Evolutionary conservation across 129 eudicot genomes (phyloP), one percentile per base, ranked within the genome.

Genomic region (Helichrysum umbraculigerum): DNA sequence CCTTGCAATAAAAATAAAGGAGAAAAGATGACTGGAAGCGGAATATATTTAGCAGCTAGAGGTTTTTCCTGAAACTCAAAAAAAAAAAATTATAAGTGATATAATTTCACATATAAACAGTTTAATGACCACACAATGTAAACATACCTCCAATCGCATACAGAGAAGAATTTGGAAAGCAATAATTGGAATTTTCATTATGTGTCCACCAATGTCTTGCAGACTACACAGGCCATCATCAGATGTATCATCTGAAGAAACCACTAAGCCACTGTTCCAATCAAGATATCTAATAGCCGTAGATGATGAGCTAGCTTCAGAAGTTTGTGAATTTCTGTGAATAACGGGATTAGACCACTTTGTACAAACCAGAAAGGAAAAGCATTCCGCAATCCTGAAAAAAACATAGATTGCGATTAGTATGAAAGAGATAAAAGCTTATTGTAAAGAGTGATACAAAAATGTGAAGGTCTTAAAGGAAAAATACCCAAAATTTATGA

Each of bases 281-380:
- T 88, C 96, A 73, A 93, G 89, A 78, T 88, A 88, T 79, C 97
- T 79, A 71, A 90, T 84, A 39, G 91, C 83, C 3, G 71, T 81
- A n/a, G 96, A 90, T n/a, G 98, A 88, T 71, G 98, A 82, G 68
- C 89, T 76, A 75, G 87, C 89, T 68, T 84, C 97, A 80, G 77
- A 76, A 19, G 88, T 77, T 35, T 51, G 79, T 44, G 86, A 82
- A 70, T 73, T 81, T 84, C 91, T 61, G 72, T 90, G 97, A 76
- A 93, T 93, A 64, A 85, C 78, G 0, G 98, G 98, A 81, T 93
- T 93, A 32, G 97, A 87, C 98, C 98, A 93, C 85, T 90, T 90
- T 29, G 98, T 93, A 82, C 98, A 90, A 74, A 93, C 97, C 66
- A 93, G 98, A 84, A 93, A 90, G 1, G 98, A 90, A 83, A 93